Base-by-base conservation (phyloP, 768 basidiomycete species). In the Mycena vulgaris region DNA sequence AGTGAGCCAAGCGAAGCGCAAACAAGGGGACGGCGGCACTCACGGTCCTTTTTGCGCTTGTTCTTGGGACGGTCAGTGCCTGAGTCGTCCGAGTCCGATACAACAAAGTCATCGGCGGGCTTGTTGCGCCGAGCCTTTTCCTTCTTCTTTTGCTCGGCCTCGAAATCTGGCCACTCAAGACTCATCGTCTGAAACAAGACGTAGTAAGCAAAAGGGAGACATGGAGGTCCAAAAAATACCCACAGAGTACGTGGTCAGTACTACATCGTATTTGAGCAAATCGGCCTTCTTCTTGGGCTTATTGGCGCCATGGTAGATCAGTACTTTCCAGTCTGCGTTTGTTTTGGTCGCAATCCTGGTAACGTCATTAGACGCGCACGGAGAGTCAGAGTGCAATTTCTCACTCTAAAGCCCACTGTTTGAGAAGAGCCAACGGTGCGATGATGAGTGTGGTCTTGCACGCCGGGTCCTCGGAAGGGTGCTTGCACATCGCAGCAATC, bases 301-400 rank as follows among this genome's bases (percentile, higher is more conserved):
- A 17, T 83, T 83, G n/a, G n/a, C n/a, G n/a, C 86, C 92, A 74
- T 93, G 93, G 76, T 93, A 92, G 37, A 93, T 88, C 4, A 87
- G 77, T 60, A 89, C 87, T 33, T 81, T 83, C 33, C 90, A 74
- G 10, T 78, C 81, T 45, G 80, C 80, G 67, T 85, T 85, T 2
- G 89, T 88, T 80, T 89, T 89, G 52, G 84, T 82, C 75, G 91
- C 88, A 33, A 89, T 87, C 31, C 65, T 66, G 47, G 47, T 8
- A 39, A 11, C 19, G 25, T 21, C 10, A 21, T 33, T 28, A 35
- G 45, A 37, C 27, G 27, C 2, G 31, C 1, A 17, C n/a, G 30
- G 1, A 17, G 1, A 17, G n/a, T 30, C 2, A 25, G 14, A 51
- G 2, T 27, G 17, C 10, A 5, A 27, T 14, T 28, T 30, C 71